Percentiles rank a stretch among this genome's conserved stretches.
These are phyloP conservation scores for Penicillium sp. DNA, from an alignment of 2,329 filamentous ascomycete species.

Conservation along the genomic window DNA sequence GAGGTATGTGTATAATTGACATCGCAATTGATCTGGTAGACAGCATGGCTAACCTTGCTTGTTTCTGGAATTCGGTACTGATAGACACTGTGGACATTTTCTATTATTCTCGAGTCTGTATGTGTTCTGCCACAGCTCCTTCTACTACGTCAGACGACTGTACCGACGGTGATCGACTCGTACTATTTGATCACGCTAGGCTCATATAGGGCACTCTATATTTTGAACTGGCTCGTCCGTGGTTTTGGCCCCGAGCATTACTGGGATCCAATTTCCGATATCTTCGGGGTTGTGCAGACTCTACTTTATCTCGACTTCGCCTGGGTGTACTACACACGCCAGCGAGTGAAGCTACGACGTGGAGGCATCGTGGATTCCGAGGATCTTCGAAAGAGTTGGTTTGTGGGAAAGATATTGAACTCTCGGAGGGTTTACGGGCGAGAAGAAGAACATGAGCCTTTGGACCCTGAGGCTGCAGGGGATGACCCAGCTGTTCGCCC, in stretches of 20 bases:
- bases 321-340: conserved; percentile 92
- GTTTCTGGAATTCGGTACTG: not conserved
- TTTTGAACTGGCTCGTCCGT: conserved; percentile 83
- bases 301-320: conserved; percentile 89
- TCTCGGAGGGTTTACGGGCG: conserved; percentile 26
- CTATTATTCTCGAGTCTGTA: conserved; percentile 84
- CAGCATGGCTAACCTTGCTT: conserved; percentile 3
- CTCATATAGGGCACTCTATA: conserved; percentile 82
- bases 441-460: conserved; percentile 36
- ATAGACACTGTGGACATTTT: conserved; percentile 81
- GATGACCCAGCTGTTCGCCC: conserved; percentile 35
- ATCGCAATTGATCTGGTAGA: not conserved
- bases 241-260: conserved; percentile 56
- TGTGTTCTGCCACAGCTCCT: conserved; percentile 88
- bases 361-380: conserved; percentile 88
- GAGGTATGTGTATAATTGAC: conserved; percentile 31
- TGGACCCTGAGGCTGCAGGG: conserved; percentile 28
- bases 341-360: conserved; percentile 86
- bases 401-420: conserved; percentile 74
- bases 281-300: conserved; percentile 87
- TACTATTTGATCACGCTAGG: conserved; percentile 88
- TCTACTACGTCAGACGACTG: conserved; percentile 86
- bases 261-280: conserved; percentile 69
- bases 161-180: conserved; percentile 94
- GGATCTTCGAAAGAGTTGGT: conserved; percentile 79